Evolutionary conservation across 164 flowering plant species (phyloP).

Genomic region (Platanus orientalis): DNA sequence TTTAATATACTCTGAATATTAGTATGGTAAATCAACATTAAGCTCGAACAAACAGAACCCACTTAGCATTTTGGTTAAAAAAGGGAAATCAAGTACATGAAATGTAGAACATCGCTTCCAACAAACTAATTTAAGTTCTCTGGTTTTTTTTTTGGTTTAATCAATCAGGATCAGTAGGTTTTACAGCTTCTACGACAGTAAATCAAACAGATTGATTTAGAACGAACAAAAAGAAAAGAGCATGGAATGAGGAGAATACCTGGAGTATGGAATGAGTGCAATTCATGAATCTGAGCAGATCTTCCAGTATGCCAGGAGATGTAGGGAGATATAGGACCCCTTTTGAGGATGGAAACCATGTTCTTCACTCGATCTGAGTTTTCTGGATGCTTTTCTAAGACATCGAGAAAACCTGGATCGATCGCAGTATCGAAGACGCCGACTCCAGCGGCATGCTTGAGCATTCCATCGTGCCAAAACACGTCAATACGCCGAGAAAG

Average conservation of each 20-base stretch:
- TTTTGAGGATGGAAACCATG: constrained; percentile 76
- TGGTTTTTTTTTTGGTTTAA: not conserved
- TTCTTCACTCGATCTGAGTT: constrained; percentile 74
- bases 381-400: constrained; percentile 86
- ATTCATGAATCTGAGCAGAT: constrained; percentile 58
- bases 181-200: too few relatives aligned
- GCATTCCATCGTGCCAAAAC: constrained; percentile 90
- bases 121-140: not conserved
- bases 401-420: constrained; percentile 81
- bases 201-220: constrained; percentile 1
- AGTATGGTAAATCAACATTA: constrained; percentile 2
- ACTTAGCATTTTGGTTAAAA: not conserved
- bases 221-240: not conserved
- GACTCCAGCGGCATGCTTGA: constrained; percentile 58
- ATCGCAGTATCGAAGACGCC: constrained; percentile 77
- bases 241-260: constrained; percentile 29
- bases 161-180: not conserved
- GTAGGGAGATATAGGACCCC: constrained; percentile 78
- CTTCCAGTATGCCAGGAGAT: constrained; percentile 69
- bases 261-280: constrained; percentile 70
- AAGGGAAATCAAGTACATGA: not conserved
- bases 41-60: not conserved
- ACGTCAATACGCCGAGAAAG: constrained; percentile 34
- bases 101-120: too few relatives aligned
- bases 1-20: constrained; percentile 55